phyloP scores from a whole-genome alignment of 2,329 filamentous ascomycete species.

The Meredithiella fracta region DNA sequence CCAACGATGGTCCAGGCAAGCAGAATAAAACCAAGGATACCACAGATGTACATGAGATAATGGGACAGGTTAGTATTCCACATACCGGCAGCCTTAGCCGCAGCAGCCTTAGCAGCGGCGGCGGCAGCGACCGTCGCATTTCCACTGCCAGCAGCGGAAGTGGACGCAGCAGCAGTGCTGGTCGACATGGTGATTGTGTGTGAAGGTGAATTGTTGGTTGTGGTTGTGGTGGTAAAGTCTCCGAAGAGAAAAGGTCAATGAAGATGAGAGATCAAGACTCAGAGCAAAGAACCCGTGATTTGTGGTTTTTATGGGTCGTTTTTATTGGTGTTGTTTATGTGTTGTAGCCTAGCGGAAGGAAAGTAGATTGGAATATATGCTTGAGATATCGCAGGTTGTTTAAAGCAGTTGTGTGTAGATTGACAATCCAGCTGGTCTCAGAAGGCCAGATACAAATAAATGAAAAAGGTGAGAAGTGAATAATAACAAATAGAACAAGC shows the following conservation, averaged over 20 bases:
- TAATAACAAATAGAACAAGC: conserved; percentile 3
- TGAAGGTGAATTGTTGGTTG: not conserved
- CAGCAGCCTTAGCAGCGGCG: conserved; percentile 18
- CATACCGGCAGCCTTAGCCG: conserved; percentile 16
- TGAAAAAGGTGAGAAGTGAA: conserved; percentile 4
- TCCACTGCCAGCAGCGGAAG: conserved; percentile 13
- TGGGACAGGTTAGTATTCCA: conserved; percentile 40
- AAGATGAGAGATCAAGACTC: not conserved
- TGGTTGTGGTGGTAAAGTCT: not conserved
- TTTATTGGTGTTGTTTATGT: not conserved
- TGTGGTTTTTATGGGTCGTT: not conserved
- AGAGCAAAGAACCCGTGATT: not conserved
- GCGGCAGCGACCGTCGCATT: conserved; percentile 8
- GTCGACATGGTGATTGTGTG: conserved; percentile 8
- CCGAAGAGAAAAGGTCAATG: not conserved
- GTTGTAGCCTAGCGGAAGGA: too few species aligned
- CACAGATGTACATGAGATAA: conserved; percentile 48
- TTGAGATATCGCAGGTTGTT: not conserved
- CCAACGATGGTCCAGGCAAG: conserved; percentile 50
- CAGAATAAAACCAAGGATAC: conserved; percentile 43
- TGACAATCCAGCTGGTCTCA: conserved; percentile 1
- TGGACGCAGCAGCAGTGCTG: conserved; percentile 7
- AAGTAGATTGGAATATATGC: not conserved
- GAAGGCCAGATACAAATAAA: conserved; percentile 10
- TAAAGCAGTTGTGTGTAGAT: not conserved